Evolutionary conservation across 2,329 filamentous ascomycete genomes (phyloP).

Genomic region (Ceratocystis cacaofunesta): DNA sequence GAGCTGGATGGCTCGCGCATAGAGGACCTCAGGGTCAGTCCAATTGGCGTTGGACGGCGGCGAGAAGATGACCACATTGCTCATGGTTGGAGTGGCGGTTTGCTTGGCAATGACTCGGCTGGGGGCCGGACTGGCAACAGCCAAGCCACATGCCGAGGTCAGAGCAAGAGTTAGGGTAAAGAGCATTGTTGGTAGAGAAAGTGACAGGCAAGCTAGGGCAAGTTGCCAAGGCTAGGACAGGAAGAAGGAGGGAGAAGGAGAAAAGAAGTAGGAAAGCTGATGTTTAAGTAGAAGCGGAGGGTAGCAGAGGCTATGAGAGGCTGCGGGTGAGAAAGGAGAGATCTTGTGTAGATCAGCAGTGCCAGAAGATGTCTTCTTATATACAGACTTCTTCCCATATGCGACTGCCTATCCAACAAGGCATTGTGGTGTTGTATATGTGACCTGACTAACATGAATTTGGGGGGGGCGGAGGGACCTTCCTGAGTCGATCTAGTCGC

Average conservation of each 20-base stretch:
- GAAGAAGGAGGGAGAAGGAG: neutral
- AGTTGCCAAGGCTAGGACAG: neutral
- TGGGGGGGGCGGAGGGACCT: neutral
- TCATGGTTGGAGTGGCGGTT: slow-evolving; percentile 15
- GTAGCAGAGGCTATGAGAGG: neutral
- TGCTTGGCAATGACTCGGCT: slow-evolving; percentile 2
- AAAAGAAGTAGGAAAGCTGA: neutral
- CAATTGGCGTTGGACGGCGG: slow-evolving; percentile 28
- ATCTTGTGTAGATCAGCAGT: neutral
- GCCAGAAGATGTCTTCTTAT: neutral
- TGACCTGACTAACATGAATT: neutral
- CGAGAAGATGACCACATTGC: slow-evolving; percentile 27
- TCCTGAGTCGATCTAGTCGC: no score
- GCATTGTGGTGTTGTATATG: neutral
- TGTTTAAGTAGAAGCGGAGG: neutral
- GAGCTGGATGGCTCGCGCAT: slow-evolving; percentile 31
- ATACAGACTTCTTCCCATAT: neutral
- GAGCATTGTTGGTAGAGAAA: neutral
- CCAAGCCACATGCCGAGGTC: neutral
- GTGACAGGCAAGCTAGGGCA: no score
- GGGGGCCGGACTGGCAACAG: neutral
- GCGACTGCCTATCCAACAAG: neutral
- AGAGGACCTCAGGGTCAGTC: slow-evolving; percentile 31
- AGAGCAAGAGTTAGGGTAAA: neutral
- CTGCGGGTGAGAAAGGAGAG: neutral